These are phyloP conservation scores for Stemphylium lycopersici DNA, from an alignment of 2,329 filamentous ascomycete species.

Conservation along the genomic window DNA sequence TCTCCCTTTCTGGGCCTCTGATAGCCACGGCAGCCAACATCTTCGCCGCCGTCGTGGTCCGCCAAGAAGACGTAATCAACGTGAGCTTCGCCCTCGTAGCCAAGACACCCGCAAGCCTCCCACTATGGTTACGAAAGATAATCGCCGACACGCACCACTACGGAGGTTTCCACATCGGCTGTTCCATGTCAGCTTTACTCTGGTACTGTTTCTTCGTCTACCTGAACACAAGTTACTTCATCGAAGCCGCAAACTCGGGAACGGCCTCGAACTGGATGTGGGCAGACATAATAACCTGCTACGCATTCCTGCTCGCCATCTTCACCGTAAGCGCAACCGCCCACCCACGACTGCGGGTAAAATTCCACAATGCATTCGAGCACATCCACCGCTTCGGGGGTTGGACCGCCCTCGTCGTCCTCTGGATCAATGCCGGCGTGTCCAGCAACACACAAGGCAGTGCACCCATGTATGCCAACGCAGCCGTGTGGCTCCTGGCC, in stretches of 20 bases:
- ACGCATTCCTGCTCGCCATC: constrained; percentile 25
- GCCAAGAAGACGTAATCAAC: constrained; percentile 46
- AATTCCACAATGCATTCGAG: constrained; percentile 45
- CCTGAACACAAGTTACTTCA: constrained; percentile 35
- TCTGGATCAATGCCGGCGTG: constrained; percentile 34
- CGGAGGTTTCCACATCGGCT: constrained; percentile 45
- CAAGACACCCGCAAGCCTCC: constrained; percentile 31
- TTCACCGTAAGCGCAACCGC: constrained; percentile 34
- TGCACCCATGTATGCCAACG: constrained; percentile 11
- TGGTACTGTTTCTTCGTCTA: constrained; percentile 55
- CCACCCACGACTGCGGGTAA: constrained; percentile 28
- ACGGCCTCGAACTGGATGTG: constrained; percentile 26
- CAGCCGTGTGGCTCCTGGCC: constrained; percentile 69
- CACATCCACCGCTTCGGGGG: constrained; percentile 44
- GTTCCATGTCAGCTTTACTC: constrained; percentile 36
- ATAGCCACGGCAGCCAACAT: constrained; percentile 46
- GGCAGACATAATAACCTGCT: constrained; percentile 22
- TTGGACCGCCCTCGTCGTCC: constrained; percentile 36
- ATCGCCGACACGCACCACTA: constrained; percentile 41
- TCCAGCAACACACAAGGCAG: constrained; percentile 3
- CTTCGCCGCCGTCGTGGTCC: constrained; percentile 35
- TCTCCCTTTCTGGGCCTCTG: constrained; percentile 10
- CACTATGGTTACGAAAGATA: constrained; percentile 30
- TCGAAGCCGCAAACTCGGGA: background rate
- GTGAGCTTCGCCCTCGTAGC: constrained; percentile 34